Conservation (phyloP, 805 yeast species). For the Candida tibetensis region DNA sequence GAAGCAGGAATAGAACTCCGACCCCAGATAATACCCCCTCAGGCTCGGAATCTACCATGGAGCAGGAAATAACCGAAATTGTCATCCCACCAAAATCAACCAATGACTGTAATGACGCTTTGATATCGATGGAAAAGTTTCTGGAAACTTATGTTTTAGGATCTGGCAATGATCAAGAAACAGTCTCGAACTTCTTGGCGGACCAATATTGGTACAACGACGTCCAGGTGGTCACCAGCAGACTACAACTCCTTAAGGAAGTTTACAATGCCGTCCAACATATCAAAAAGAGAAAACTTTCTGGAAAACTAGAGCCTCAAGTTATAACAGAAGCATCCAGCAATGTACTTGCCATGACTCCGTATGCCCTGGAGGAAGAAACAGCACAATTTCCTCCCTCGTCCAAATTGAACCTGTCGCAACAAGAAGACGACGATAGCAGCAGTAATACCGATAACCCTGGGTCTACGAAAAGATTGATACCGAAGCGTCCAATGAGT, state of each 20-base stretch:
- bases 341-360: not conserved
- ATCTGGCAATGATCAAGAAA: not conserved
- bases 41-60: not conserved
- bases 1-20: slow-evolving; percentile 2
- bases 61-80: not conserved
- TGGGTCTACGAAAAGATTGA: not conserved
- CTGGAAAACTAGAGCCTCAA: not conserved
- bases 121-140: slow-evolving; percentile 8
- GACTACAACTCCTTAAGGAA: slow-evolving; percentile 28
- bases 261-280: slow-evolving; percentile 23
- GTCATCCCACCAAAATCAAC: slow-evolving; percentile 5
- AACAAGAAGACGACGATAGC: slow-evolving; percentile 16
- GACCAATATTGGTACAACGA: slow-evolving; percentile 20
- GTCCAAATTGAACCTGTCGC: slow-evolving; percentile 1
- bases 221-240: slow-evolving; percentile 22
- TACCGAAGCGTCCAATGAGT: not conserved
- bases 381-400: not conserved
- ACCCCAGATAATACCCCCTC: slow-evolving; percentile 1
- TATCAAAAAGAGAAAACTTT: slow-evolving; percentile 17
- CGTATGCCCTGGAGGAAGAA: not conserved
- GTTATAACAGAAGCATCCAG: not conserved
- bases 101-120: slow-evolving; percentile 4
- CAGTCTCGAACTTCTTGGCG: not conserved
- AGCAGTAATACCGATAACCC: slow-evolving; percentile 11
- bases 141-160: slow-evolving; percentile 4